A percentile compares a stretch with the other conserved stretches of the same genome.
Evolutionary conservation across 1,284 basidiomycete species (phyloP).

Genomic region (Leccinum fuscescens): DNA sequence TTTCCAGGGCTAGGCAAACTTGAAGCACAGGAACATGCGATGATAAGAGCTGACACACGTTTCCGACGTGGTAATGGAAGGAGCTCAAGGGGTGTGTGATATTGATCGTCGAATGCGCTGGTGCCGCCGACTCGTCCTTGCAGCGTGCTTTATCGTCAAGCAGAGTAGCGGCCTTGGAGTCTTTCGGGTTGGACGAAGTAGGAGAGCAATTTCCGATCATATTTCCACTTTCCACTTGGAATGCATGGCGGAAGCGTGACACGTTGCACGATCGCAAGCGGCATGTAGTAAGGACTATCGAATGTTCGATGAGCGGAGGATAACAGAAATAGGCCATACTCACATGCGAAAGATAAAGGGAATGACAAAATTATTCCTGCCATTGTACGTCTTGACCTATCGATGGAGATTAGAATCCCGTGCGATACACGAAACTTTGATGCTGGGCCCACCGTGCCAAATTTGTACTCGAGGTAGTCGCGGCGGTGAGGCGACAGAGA

Average conservation of each 20-base stretch:
- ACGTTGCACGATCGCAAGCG: slow-evolving; percentile 67
- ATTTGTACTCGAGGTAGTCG: slow-evolving; percentile 80
- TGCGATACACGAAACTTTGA: neutral
- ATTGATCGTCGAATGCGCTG: slow-evolving; percentile 41
- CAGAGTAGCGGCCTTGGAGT: slow-evolving; percentile 34
- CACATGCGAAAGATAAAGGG: slow-evolving; percentile 70
- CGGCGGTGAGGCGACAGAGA: slow-evolving; percentile 67
- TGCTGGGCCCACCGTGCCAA: slow-evolving; percentile 55
- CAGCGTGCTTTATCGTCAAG: slow-evolving; percentile 42
- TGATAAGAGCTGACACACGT: slow-evolving; percentile 37
- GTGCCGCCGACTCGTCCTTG: slow-evolving; percentile 19
- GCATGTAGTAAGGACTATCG: slow-evolving; percentile 68
- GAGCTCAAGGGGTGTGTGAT: slow-evolving; percentile 62
- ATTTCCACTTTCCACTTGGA: slow-evolving; percentile 74
- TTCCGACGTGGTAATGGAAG: slow-evolving; percentile 74
- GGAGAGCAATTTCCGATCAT: slow-evolving; percentile 54
- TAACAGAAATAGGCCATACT: slow-evolving; percentile 15
- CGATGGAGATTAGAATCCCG: neutral
- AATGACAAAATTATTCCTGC: slow-evolving; percentile 69
- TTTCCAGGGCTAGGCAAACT: slow-evolving; percentile 53
- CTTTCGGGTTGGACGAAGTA: slow-evolving; percentile 34
- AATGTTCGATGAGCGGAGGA: neutral
- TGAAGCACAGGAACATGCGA: neutral
- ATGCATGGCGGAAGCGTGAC: slow-evolving; percentile 58
- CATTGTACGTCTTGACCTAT: slow-evolving; percentile 67